Evolutionary conservation across 805 yeast genomes (phyloP).

Genomic region (Sporopachydermia lactativora): DNA sequence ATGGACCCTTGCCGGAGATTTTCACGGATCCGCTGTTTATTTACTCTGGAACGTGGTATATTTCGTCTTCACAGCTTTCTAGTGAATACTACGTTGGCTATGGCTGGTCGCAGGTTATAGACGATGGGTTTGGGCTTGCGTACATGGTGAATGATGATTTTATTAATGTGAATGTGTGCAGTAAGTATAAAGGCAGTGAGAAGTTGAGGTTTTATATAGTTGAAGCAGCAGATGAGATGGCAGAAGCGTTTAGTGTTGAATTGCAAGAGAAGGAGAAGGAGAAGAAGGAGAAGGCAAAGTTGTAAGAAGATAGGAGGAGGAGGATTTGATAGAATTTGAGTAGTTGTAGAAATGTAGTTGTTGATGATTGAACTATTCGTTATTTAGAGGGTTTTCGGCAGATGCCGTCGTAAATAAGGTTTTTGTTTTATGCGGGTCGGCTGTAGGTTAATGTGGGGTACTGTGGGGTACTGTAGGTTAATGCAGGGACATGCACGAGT

Average conservation of each 20-base stretch:
- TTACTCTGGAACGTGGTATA: slow-evolving; percentile 57
- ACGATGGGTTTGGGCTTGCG: slow-evolving; percentile 69
- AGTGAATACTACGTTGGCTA: slow-evolving; percentile 57
- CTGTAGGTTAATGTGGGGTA: too few relatives aligned
- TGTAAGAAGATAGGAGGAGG: too few relatives aligned
- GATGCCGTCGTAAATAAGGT: too few relatives aligned
- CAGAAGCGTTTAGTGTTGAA: slow-evolving; percentile 32
- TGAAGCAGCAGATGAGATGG: slow-evolving; percentile 55
- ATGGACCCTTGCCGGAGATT: slow-evolving; percentile 31
- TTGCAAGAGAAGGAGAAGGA: slow-evolving; percentile 7
- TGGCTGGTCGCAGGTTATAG: slow-evolving; percentile 74
- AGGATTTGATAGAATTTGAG: too few relatives aligned
- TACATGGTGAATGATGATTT: slow-evolving; percentile 65
- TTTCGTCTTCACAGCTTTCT: slow-evolving; percentile 64
- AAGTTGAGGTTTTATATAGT: slow-evolving; percentile 47
- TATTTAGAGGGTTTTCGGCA: too few relatives aligned
- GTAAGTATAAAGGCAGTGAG: slow-evolving; percentile 39
- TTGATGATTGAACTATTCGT: too few relatives aligned
- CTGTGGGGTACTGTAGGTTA: too few relatives aligned
- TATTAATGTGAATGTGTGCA: slow-evolving; percentile 57
- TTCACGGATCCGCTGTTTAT: slow-evolving; percentile 48
- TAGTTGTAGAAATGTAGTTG: too few relatives aligned
- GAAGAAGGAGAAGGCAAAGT: too few relatives aligned
- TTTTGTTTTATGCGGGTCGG: too few relatives aligned
- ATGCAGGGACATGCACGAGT: too few relatives aligned